Base-by-base conservation (phyloP, 2,329 filamentous ascomycete genomes). In the Fusarium paranaense region DNA sequence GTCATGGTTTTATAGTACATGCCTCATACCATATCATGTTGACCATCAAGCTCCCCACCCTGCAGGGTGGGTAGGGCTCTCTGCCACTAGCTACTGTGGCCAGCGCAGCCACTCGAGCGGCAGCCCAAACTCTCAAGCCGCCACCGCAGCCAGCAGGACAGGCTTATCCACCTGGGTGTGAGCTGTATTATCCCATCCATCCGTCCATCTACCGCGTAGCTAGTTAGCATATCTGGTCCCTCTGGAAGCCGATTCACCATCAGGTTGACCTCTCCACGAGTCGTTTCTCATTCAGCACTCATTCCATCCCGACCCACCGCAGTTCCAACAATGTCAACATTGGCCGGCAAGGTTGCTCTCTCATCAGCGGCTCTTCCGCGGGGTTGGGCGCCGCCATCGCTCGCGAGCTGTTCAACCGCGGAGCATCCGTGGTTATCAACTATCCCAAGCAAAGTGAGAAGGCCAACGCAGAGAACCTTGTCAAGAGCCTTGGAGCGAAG, bases 351-450 rank as follows among this genome's bases (percentile, higher is more conserved):
- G 27, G 40, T 50, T 10, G 42, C 59, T 42, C 6, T 62, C 6
- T 62, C n/a, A 42, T 62, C 40, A 62, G 59, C 27, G 59, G 59
- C 20, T 62, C 59, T 13, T 62, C 59, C 6, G 25, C 59, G 4
- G 59, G 59, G 8, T 22, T 62, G 6, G 59, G 59, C 16, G 59
- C 59, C 27, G 59, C 59, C 40, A 62, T 62, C 30, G 59, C 59
- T n/a, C 59, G 25, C 9, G 59, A 62, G 42, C 59, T 62, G 30
- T 62, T 42, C 20, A 33, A 4, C n/a, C 40, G 59, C 9, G 59
- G 59, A 7, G 59, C 59, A 4, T 37, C 30, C 4, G 42, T 62
- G 16, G 42, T 62, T 30, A 62, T 62, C 42, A 62, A 62, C 40
- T 62, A 62, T 50, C 40, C 59, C 20, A 33, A 32, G 13, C 22